Conservation (phyloP, 83 land plant genomes). For the Picea abies region DNA sequence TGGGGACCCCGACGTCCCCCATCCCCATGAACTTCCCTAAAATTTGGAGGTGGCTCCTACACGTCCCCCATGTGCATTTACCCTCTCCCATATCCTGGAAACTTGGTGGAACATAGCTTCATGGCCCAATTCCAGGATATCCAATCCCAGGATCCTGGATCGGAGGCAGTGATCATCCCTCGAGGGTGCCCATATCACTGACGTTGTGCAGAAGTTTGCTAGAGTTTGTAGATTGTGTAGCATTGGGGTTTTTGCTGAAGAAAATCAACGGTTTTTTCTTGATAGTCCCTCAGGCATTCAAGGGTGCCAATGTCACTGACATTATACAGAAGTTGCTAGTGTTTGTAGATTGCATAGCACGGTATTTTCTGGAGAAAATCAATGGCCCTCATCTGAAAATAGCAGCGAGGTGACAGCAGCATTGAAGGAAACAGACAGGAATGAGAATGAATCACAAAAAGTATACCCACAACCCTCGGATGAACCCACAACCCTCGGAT, state of each 20-base stretch:
- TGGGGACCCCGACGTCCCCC: too few species aligned
- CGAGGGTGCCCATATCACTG: constrained; percentile 23
- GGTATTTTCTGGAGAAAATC: not conserved
- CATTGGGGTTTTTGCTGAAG: constrained; percentile 37
- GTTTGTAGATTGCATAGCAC: too few species aligned
- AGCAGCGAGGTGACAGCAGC: constrained; percentile 6
- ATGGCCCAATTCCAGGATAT: too few species aligned
- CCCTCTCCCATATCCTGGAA: too few species aligned
- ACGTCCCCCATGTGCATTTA: too few species aligned
- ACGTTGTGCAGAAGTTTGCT: constrained; percentile 31
- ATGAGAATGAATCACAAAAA: constrained; percentile 57
- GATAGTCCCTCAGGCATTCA: not conserved
- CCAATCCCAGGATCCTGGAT: too few species aligned
- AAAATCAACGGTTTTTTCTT: not conserved
- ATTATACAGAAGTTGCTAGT: too few species aligned
- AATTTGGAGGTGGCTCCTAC: too few species aligned
- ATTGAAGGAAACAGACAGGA: constrained; percentile 16
- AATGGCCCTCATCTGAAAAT: not conserved
- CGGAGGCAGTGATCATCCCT: too few species aligned
- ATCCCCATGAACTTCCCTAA: too few species aligned
- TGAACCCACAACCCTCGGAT: constrained; percentile 65
- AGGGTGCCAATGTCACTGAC: constrained; percentile 6
- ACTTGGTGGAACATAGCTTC: too few species aligned
- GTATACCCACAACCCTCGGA: constrained; percentile 74
- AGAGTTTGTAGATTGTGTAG: constrained; percentile 30